Evolutionary conservation across 768 basidiomycete genomes (phyloP).

Genomic region (Hygrocybe punicea): DNA sequence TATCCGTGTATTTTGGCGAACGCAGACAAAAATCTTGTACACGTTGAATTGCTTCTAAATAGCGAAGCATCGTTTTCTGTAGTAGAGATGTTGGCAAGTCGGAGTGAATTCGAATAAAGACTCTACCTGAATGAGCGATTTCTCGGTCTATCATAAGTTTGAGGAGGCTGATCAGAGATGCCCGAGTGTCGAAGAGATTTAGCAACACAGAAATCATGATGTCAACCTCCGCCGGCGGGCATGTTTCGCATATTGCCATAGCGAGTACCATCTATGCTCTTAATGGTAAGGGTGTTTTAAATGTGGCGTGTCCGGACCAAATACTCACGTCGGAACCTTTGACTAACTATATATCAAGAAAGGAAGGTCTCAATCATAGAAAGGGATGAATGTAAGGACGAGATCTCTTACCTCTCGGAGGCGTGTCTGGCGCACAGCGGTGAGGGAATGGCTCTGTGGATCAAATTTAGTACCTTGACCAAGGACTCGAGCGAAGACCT

Average conservation of each 20-base stretch:
- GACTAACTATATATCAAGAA: constrained; percentile 53
- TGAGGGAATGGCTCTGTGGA: constrained; percentile 49
- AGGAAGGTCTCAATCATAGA: neutral
- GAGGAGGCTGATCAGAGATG: constrained; percentile 67
- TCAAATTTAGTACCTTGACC: constrained; percentile 77
- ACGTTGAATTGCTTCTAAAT: constrained; percentile 85
- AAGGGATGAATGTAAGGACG: neutral
- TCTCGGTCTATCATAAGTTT: constrained; percentile 86
- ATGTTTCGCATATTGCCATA: constrained; percentile 83
- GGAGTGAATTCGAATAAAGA: neutral
- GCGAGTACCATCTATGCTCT: constrained; percentile 64
- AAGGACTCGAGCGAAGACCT: constrained; percentile 79
- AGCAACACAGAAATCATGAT: constrained; percentile 82
- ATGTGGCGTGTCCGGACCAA: neutral
- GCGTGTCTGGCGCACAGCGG: constrained; percentile 48
- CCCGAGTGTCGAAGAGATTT: constrained; percentile 78
- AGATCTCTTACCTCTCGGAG: constrained; percentile 53
- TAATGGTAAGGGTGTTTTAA: neutral
- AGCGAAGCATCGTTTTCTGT: constrained; percentile 78
- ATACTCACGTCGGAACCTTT: constrained; percentile 67
- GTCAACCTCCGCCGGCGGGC: constrained; percentile 74
- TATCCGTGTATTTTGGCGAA: constrained; percentile 92
- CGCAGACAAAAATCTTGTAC: constrained; percentile 79
- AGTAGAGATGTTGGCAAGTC: constrained; percentile 3
- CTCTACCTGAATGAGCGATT: constrained; percentile 66